Percentiles rank a stretch among this genome's conserved stretches.
phyloP scores from a whole-genome alignment of 805 yeast genomes.

The Starmerella stigmatis region DNA sequence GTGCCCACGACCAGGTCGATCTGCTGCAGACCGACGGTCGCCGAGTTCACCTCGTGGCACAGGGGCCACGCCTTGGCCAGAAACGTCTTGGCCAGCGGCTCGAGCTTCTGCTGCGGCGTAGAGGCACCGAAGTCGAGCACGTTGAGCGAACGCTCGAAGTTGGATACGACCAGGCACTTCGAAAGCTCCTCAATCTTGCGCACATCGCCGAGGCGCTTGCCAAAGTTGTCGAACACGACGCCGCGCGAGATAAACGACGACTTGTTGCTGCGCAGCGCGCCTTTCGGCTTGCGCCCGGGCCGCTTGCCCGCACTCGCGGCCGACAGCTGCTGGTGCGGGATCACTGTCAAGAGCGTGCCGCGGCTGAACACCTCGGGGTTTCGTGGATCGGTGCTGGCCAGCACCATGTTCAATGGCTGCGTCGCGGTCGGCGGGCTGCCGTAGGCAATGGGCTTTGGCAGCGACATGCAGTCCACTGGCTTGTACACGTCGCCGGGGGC shows the following conservation, averaged over 20 bases:
- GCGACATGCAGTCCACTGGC: slow-evolving; percentile 26
- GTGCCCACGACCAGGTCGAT: slow-evolving; percentile 52
- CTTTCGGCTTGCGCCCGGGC: slow-evolving; percentile 28
- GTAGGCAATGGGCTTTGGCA: slow-evolving; percentile 31
- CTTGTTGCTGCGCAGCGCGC: slow-evolving; percentile 32
- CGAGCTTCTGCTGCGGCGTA: slow-evolving; percentile 18
- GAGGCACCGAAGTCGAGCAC: slow-evolving; percentile 25
- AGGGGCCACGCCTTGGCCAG: slow-evolving; percentile 34
- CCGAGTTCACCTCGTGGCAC: slow-evolving; percentile 30
- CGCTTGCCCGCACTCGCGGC: neutral
- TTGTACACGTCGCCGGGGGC: slow-evolving; percentile 28
- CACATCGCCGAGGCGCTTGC: slow-evolving; percentile 28
- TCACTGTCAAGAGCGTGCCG: slow-evolving; percentile 16
- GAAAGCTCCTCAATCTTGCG: slow-evolving; percentile 27
- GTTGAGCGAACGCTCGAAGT: slow-evolving; percentile 16
- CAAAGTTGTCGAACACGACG: slow-evolving; percentile 30
- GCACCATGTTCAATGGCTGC: slow-evolving; percentile 19
- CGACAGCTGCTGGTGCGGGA: slow-evolving; percentile 7
- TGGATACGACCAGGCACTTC: slow-evolving; percentile 28
- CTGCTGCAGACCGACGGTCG: slow-evolving; percentile 27
- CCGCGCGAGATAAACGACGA: slow-evolving; percentile 33
- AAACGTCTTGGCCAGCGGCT: slow-evolving; percentile 33
- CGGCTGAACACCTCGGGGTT: slow-evolving; percentile 6
- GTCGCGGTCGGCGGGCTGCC: slow-evolving; percentile 22
- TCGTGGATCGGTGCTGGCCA: neutral